phyloP scores from a whole-genome alignment of 164 flowering plant species.

The Nymphaea thermarum region DNA sequence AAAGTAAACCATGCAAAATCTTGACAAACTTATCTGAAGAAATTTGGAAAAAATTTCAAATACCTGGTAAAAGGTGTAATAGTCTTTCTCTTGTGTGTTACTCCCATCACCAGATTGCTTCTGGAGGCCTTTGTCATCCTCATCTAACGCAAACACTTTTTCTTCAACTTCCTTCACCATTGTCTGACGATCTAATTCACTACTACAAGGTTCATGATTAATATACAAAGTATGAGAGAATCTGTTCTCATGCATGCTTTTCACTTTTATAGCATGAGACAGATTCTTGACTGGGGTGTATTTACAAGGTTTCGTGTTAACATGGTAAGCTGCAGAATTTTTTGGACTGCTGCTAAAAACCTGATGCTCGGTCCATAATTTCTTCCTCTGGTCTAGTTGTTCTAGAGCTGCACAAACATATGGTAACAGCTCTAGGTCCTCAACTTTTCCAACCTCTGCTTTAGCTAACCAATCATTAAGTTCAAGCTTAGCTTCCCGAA shows the following conservation, averaged over 20 bases:
- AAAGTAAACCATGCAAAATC: too few relatives aligned
- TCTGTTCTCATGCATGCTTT: not conserved
- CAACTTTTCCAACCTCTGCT: conserved; percentile 89
- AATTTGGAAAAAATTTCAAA: not conserved
- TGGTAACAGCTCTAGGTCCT: conserved; percentile 81
- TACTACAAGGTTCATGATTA: conserved; percentile 11
- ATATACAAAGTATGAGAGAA: conserved; percentile 1
- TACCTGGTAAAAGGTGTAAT: conserved; percentile 92
- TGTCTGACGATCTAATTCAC: conserved; percentile 2
- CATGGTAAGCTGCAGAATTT: conserved; percentile 4
- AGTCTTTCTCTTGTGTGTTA: conserved; percentile 34
- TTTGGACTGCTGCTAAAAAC: conserved; percentile 10
- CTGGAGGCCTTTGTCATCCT: conserved; percentile 24
- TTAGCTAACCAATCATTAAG: conserved; percentile 75
- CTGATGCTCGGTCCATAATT: conserved; percentile 49
- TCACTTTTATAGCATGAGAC: conserved; percentile 7
- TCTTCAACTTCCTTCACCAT: conserved; percentile 16
- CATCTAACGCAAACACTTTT: conserved; percentile 20
- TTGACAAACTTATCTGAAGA: not conserved
- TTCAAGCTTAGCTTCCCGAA: conserved; percentile 64
- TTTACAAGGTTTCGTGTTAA: conserved; percentile 13
- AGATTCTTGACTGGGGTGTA: conserved; percentile 7
- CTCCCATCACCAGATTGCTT: conserved; percentile 13
- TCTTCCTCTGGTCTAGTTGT: conserved; percentile 65
- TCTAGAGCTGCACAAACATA: conserved; percentile 89